These are phyloP conservation scores for Pyrenophora seminiperda DNA, from an alignment of 2,329 filamentous ascomycete genomes.

Conservation along the genomic window DNA sequence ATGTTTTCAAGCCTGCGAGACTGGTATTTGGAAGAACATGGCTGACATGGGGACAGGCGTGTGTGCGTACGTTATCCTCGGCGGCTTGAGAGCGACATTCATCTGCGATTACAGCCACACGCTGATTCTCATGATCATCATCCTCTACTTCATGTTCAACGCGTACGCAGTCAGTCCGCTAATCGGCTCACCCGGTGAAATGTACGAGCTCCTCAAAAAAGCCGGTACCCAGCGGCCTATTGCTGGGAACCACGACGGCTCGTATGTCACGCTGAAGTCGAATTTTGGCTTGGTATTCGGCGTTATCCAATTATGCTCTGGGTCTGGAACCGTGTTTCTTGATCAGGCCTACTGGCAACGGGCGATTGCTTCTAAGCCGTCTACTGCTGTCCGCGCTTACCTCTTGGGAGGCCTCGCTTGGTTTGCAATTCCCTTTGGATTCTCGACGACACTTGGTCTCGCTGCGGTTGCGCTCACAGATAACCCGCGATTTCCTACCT, in stretches of 20 bases:
- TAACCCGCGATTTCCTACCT: conserved; percentile 53
- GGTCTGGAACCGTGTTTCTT: conserved; percentile 48
- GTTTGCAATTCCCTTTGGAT: conserved; percentile 56
- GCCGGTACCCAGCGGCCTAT: conserved; percentile 47
- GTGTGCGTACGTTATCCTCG: conserved; percentile 43
- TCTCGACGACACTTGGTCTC: conserved; percentile 55
- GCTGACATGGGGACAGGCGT: conserved; percentile 34
- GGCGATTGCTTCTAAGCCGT: conserved; percentile 44
- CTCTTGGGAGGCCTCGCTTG: conserved; percentile 54
- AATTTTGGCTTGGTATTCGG: conserved; percentile 54
- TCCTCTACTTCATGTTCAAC: conserved; percentile 53
- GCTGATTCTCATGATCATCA: conserved; percentile 51
- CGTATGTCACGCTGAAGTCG: conserved; percentile 50
- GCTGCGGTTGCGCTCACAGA: conserved; percentile 52
- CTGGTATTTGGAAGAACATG: neutral
- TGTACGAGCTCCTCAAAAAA: conserved; percentile 50
- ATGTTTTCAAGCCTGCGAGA: neutral
- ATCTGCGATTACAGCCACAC: conserved; percentile 50
- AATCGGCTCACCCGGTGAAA: conserved; percentile 47
- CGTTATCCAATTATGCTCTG: conserved; percentile 50
- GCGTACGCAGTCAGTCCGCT: conserved; percentile 48
- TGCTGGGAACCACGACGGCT: conserved; percentile 48
- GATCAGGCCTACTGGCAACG: conserved; percentile 56
- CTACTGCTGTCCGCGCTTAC: conserved; percentile 37
- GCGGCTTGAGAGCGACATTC: conserved; percentile 51